Evolutionary conservation across 306 rosid species (phyloP).

Genomic region (Boehmeria nivea): DNA sequence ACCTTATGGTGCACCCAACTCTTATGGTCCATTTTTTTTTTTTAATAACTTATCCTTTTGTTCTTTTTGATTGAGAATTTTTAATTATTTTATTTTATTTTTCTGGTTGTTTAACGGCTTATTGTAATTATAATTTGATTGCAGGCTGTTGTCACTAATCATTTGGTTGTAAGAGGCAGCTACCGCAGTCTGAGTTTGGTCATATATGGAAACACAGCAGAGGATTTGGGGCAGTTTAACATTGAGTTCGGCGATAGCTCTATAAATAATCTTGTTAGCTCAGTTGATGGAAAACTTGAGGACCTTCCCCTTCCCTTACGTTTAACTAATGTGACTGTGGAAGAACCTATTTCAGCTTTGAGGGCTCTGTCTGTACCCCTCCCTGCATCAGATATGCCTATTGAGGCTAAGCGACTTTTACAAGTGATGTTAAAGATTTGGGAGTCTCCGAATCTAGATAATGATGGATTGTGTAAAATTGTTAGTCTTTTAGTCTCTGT

Average conservation of each 20-base stretch:
- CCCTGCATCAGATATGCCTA: slow-evolving; percentile 60
- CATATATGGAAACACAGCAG: slow-evolving; percentile 93
- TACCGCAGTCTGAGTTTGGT: slow-evolving; percentile 93
- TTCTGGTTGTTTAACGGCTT: slow-evolving; percentile 12
- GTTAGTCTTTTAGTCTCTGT: slow-evolving; percentile 65
- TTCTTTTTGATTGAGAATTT: neutral
- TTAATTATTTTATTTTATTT: neutral
- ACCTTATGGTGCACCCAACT: neutral
- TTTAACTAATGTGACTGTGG: slow-evolving; percentile 51
- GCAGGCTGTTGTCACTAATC: slow-evolving; percentile 93
- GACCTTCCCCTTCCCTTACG: slow-evolving; percentile 82
- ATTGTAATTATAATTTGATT: slow-evolving; percentile 20
- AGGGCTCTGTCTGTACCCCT: slow-evolving; percentile 57
- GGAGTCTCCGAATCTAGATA: slow-evolving; percentile 55
- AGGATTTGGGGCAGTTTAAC: slow-evolving; percentile 95
- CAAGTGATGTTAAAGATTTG: slow-evolving; percentile 62
- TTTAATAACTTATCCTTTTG: neutral
- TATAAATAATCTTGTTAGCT: slow-evolving; percentile 73
- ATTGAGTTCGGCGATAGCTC: slow-evolving; percentile 88
- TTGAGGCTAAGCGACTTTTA: slow-evolving; percentile 63
- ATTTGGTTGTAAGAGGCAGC: slow-evolving; percentile 95
- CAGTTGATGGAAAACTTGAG: slow-evolving; percentile 82
- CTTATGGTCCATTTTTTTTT: neutral
- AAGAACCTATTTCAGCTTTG: slow-evolving; percentile 51
- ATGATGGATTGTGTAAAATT: slow-evolving; percentile 49